Evolutionary conservation across 495 filamentous ascomycete genomes (phyloP), one percentile per base, ranked within the genome.

Genomic region (Penicillium silybi): DNA sequence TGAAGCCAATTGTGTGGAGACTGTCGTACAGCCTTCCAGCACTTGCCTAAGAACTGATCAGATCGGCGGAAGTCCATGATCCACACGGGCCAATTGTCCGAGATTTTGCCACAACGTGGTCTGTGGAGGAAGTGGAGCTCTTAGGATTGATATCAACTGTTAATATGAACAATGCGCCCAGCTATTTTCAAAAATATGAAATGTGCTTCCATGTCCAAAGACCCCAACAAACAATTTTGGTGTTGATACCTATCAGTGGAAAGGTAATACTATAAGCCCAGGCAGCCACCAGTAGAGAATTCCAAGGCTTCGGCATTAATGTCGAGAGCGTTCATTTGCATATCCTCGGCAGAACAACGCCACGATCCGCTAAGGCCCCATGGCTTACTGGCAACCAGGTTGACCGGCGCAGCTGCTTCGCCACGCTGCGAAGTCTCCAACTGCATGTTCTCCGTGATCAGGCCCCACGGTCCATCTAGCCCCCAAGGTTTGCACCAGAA

Each of bases 31-130:
- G 38, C 18, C 27, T 37, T 34, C 18, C 26, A 29, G 41, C 16
- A 17, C 37, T 18, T 44, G 17, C 19, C 51, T 48, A n/a, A 32
- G 39, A 54, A 41, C 6, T 37, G 48, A 25, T 48, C 19, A 19
- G 56, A 59, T 59, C 52, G 47, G 48, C 56, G 32, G 39, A 7
- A 39, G 27, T 25, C 51, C 47, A 42, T 51, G 56, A 51, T 52
- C 34, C 51, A 52, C 17, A 6, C 10, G 4, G 15, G 47, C 23
- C 7, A 35, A 48, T 51, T 48, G 19, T 40, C 56, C 52, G 56
- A 59, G 51, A 41, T 52, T 54, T 52, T 54, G 39, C 56, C 56
- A 49, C 18, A 16, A n/a, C 7, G 32, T 29, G 7, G 26, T 29
- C 16, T 2, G 15, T 5, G 13, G 13, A 2, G 15, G 15, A 16